A percentile compares a stretch with the other conserved stretches of the same genome.
These are phyloP conservation scores for Solanum medicagineum DNA, from an alignment of 257 asterid species.

Conservation along the genomic window DNA sequence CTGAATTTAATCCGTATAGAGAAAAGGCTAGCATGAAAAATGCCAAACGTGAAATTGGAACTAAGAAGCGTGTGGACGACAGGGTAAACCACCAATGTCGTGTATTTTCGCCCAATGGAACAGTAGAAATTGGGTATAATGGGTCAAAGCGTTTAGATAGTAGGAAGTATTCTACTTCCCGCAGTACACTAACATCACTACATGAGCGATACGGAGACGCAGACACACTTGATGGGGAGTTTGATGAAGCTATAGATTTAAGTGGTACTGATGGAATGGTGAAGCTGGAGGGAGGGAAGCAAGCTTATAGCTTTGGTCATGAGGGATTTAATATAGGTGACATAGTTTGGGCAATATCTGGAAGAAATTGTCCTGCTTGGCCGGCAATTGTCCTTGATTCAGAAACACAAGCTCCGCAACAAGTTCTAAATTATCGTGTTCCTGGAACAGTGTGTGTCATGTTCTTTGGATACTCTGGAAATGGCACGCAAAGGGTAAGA, in stretches of 20 bases:
- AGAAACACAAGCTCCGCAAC: slow-evolving; percentile 67
- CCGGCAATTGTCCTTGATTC: slow-evolving; percentile 91
- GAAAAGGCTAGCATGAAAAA: slow-evolving; percentile 29
- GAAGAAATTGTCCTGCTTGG: slow-evolving; percentile 83
- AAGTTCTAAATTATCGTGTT: slow-evolving; percentile 60
- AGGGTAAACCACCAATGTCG: slow-evolving; percentile 17
- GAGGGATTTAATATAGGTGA: slow-evolving; percentile 63
- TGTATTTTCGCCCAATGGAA: slow-evolving; percentile 55
- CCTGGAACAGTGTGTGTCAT: slow-evolving; percentile 71
- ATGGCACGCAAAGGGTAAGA: slow-evolving; percentile 93
- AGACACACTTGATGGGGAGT: slow-evolving; percentile 25
- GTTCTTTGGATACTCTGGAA: slow-evolving; percentile 97
- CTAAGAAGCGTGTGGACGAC: slow-evolving; percentile 14
- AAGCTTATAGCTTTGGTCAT: slow-evolving; percentile 14
- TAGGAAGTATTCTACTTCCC: slow-evolving; percentile 31
- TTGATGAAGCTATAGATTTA: slow-evolving; percentile 36
- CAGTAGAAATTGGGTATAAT: slow-evolving; percentile 37
- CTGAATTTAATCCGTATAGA: slow-evolving; percentile 46
- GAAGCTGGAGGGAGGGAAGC: slow-evolving; percentile 11
- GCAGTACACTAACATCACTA: slow-evolving; percentile 26
- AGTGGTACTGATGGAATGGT: slow-evolving; percentile 31
- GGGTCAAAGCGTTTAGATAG: slow-evolving; percentile 12
- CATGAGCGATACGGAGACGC: slow-evolving; percentile 29
- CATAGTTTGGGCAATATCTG: slow-evolving; percentile 89
- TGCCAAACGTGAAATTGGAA: slow-evolving; percentile 20